Evolutionary conservation across 768 basidiomycete species (phyloP).

Genomic region (Termitomyces sp.): DNA sequence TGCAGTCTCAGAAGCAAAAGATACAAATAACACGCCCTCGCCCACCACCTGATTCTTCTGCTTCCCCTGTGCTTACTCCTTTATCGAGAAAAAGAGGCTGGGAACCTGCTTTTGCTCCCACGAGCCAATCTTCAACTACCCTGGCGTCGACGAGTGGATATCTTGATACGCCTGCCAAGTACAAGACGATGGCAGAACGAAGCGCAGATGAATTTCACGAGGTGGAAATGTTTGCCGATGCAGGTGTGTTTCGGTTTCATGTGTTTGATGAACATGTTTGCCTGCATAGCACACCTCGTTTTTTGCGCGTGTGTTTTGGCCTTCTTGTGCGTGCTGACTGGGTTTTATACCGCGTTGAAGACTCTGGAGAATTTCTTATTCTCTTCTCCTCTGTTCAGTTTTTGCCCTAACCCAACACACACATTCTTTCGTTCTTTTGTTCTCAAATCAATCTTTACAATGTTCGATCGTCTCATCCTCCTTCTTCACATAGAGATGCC

Average conservation of each 20-base stretch:
- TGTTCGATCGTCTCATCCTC: slow-evolving; percentile 36
- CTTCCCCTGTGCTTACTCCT: slow-evolving; percentile 19
- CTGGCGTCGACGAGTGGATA: slow-evolving; percentile 58
- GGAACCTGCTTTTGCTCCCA: slow-evolving; percentile 60
- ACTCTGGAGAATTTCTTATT: neutral
- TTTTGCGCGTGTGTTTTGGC: neutral
- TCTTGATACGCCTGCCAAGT: slow-evolving; percentile 66
- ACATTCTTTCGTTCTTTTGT: slow-evolving; percentile 7
- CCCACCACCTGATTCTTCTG: slow-evolving; percentile 12
- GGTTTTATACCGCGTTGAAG: slow-evolving; percentile 3
- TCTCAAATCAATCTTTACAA: slow-evolving; percentile 16
- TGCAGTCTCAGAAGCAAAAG: slow-evolving; percentile 13
- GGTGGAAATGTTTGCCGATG: slow-evolving; percentile 17
- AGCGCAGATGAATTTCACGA: slow-evolving; percentile 19
- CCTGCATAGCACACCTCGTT: neutral
- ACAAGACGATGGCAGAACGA: slow-evolving; percentile 35
- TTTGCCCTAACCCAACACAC: neutral
- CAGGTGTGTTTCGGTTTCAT: slow-evolving; percentile 11
- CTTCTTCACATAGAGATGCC: slow-evolving; percentile 64
- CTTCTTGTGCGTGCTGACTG: slow-evolving; percentile 6
- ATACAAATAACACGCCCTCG: slow-evolving; percentile 18
- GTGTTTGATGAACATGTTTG: neutral
- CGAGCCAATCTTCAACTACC: slow-evolving; percentile 48
- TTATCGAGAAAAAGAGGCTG: slow-evolving; percentile 46
- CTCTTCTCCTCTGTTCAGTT: neutral